Base-by-base conservation (phyloP, 2,329 filamentous ascomycete genomes). In the Lecanicillium sp. region DNA sequence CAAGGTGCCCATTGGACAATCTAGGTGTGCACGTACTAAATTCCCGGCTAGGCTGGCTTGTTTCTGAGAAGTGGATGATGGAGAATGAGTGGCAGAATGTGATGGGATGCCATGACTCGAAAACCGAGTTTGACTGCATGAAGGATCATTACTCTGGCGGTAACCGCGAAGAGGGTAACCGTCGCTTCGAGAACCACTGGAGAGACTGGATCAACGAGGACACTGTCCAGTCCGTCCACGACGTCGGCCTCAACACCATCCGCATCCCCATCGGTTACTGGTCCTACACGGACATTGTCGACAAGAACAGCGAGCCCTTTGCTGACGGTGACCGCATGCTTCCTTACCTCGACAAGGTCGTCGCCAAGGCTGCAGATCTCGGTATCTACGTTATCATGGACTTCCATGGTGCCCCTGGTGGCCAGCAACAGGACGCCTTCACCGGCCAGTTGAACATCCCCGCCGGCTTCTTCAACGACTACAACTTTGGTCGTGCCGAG, bases 231-330 rank as follows among this genome's bases (percentile, higher is more conserved):
- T 73, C 70, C 3, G 58, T 71, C 43, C 56, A 65, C n/a, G 75
- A 78, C 56, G 65, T 79, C 45, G 74, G 74, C 1, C 58, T 78
- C 32, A 77, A 79, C 56, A 72, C 74, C 1, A 65, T 78, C 38
- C 67, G 74, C 9, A 72, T 79, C 17, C 74, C 75, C 0, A 66
- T 78, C 3, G 76, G 75, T 17, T 79, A 75, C 59, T 79, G 74
- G 75, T 67, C 77, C 29, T 61, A 71, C 26, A 70, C 74, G 52
- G 65, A 65, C 35, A 59, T 74, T 9, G 71, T 78, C n/a, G 65
- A 73, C 50, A 55, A 48, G 32, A 44, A 64, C 43, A 70, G 63
- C 47, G 75, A 77, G 59, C 64, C 74, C 46, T 78, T 78, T 50
- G 72, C 74, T 11, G 54, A 57, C 15, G 54, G 52, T 42, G 37